Percentiles rank a stretch among this genome's conserved stretches.
These are phyloP conservation scores for Tetrapisispora iriomotensis DNA, from an alignment of 805 yeast genomes.

Conservation along the genomic window DNA sequence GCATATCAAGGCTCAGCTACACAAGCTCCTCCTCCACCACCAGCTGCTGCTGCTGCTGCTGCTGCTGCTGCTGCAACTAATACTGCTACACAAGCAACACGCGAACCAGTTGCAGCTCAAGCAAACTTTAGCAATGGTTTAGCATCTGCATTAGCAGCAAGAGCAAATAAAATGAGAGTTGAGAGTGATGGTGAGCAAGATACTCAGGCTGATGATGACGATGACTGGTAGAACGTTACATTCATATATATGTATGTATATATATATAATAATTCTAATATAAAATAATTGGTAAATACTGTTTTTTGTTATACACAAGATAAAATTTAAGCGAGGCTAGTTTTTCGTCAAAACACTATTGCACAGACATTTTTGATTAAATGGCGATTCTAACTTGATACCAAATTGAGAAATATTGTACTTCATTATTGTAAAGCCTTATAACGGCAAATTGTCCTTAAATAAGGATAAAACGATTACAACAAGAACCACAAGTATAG, in stretches of 20 bases:
- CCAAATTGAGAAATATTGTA: too few species aligned
- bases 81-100: constrained; percentile 11
- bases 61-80: background rate
- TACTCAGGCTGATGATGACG: constrained; percentile 51
- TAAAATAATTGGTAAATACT: too few species aligned
- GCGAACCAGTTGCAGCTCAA: constrained; percentile 19
- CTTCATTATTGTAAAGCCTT: background rate
- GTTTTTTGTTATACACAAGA: too few species aligned
- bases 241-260: too few species aligned
- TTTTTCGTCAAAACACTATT: too few species aligned
- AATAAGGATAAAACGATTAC: background rate
- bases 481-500: background rate
- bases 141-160: constrained; percentile 77
- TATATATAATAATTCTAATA: background rate
- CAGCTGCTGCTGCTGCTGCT: constrained; percentile 4
- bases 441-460: background rate
- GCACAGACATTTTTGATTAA: too few species aligned
- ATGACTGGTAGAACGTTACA: constrained; percentile 18
- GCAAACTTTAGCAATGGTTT: constrained; percentile 64
- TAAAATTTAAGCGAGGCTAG: too few species aligned
- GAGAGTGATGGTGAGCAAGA: constrained; percentile 65
- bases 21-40: constrained; percentile 30
- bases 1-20: constrained; percentile 35
- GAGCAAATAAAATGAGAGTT: constrained; percentile 52
- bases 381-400: too few species aligned